These are phyloP conservation scores for Penicillium sp. DNA, from an alignment of 2,329 filamentous ascomycete genomes.

Conservation along the genomic window DNA sequence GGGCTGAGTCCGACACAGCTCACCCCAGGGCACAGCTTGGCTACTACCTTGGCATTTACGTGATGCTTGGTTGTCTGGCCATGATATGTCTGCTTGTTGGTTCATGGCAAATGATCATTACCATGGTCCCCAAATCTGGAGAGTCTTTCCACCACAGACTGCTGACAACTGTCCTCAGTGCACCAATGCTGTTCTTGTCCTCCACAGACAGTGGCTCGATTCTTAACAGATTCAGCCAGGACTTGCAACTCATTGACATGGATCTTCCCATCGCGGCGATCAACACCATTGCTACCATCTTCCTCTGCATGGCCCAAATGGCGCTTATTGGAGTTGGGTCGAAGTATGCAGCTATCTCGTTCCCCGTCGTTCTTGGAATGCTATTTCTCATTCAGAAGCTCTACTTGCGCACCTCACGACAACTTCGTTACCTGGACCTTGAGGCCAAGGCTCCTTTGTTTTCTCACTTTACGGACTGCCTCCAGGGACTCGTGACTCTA, in stretches of 20 bases:
- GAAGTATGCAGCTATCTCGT: conserved; percentile 50
- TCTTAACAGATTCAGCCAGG: conserved; percentile 48
- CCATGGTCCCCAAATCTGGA: conserved; percentile 56
- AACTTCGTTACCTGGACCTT: conserved; percentile 61
- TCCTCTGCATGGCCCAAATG: conserved; percentile 47
- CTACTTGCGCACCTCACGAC: conserved; percentile 61
- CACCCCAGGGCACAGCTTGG: conserved; percentile 34
- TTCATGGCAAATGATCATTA: conserved; percentile 52
- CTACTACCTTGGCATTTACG: conserved; percentile 43
- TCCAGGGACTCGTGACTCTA: conserved; percentile 57
- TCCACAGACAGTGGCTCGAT: conserved; percentile 43
- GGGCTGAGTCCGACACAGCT: conserved; percentile 39
- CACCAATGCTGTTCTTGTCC: conserved; percentile 46
- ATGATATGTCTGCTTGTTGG: conserved; percentile 38
- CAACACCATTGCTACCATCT: conserved; percentile 37
- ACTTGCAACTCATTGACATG: conserved; percentile 46
- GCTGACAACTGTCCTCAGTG: conserved; percentile 48
- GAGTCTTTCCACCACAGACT: conserved; percentile 51
- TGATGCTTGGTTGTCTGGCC: conserved; percentile 39
- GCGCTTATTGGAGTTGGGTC: conserved; percentile 51
- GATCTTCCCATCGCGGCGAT: conserved; percentile 43
- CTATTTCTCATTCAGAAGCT: conserved; percentile 57
- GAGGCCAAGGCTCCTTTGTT: conserved; percentile 62
- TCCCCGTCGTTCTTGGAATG: conserved; percentile 50
- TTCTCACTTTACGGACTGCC: conserved; percentile 58